phyloP scores from a whole-genome alignment of 257 asterid genomes.

The Solanum etuberosum region DNA sequence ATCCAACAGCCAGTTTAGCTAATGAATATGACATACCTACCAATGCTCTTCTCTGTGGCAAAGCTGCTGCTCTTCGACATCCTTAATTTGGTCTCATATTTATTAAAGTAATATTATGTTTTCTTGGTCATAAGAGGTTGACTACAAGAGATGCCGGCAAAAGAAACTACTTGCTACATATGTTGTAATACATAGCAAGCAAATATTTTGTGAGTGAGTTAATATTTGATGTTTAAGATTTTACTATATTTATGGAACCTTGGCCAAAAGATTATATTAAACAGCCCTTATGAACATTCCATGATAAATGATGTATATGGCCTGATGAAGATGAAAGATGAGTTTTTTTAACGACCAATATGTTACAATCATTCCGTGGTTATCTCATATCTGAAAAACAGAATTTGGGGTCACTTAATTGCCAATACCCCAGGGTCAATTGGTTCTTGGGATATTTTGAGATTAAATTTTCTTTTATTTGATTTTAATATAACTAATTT shows the following conservation, averaged over 20 bases:
- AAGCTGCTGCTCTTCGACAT: background rate
- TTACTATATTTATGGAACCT: background rate
- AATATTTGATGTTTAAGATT: background rate
- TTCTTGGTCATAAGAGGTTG: slow-evolving; percentile 2
- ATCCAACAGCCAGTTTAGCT: slow-evolving; percentile 4
- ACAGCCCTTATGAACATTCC: background rate
- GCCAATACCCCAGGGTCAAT: background rate
- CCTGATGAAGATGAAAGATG: background rate
- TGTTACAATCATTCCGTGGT: background rate
- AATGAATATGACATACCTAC: slow-evolving; percentile 9
- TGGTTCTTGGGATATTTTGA: background rate
- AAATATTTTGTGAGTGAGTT: background rate
- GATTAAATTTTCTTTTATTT: no score
- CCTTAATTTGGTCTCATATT: background rate
- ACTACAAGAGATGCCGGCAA: background rate
- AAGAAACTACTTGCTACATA: background rate
- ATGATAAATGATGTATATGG: background rate
- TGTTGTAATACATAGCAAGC: background rate
- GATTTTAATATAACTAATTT: background rate
- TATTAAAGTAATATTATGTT: background rate
- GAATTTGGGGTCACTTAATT: background rate
- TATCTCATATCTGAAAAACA: background rate
- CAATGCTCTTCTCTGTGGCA: slow-evolving; percentile 15
- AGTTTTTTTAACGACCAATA: background rate
- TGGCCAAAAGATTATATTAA: background rate